Evolutionary conservation across 2,329 filamentous ascomycete species (phyloP), one percentile per base, ranked within the genome.

Genomic region (Cladophialophora exuberans): DNA sequence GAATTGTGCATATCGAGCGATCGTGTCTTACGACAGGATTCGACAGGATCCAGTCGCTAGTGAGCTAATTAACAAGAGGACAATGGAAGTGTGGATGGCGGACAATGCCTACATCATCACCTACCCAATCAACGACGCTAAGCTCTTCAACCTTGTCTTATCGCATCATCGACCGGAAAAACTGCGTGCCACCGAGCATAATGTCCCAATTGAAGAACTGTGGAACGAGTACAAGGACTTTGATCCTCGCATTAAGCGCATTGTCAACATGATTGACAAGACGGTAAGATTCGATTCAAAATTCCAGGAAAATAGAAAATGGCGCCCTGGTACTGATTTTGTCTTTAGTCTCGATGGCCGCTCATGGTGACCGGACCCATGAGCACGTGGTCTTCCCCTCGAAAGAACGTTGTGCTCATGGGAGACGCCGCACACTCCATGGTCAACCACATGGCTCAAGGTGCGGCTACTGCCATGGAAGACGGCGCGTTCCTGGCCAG

Each of bases 11-110:
- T 79, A 77, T 57, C 68, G 76, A 42, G 71, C 76, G 4, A 65
- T 77, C 7, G 67, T 79, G 7, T 72, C 73, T 0, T 75, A 72
- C 50, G 69, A 73, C 6, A 63, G 73, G 41, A 70, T 77, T 45
- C 64, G 68, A 13, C 60, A 70, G 31, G 76, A 79, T 52, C 72
- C 73, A 1, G 57, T 74, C 18, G 66, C 75, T 2, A 66, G 66
- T n/a, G 62, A 67, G n/a, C 63, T 76, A 7, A 66, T 73, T 6
- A 65, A 68, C n/a, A 67, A 72, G 51, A 67, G 71, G 51, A 73
- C 73, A 3, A 76, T 78, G 59, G 74, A 78, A 52, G 73, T 76
- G 9, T 79, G 76, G 76, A 67, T 77, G 65, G 65, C 70, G 3
- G 46, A 64, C 4, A 65, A 67, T 5, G 62, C 65, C 2, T 75